These are phyloP conservation scores for Tripterygium wilfordii DNA, from an alignment of 177 flowering plant genomes.

Conservation along the genomic window DNA sequence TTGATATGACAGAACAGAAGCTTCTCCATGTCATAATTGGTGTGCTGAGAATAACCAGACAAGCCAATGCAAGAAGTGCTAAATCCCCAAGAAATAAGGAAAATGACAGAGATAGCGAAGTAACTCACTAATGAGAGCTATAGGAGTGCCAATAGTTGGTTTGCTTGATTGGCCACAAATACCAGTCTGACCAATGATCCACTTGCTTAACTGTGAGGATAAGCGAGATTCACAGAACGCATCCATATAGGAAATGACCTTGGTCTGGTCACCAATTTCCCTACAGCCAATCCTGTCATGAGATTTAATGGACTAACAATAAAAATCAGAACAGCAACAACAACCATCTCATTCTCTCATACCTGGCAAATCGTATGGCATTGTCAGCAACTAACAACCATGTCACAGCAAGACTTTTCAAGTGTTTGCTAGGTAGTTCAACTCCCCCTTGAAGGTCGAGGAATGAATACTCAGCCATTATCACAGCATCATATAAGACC, in stretches of 20 bases:
- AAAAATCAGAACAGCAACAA: neutral
- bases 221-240: conserved; percentile 19
- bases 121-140: conserved; percentile 31
- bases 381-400: conserved; percentile 23
- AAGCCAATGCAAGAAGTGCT: neutral
- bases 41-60: conserved; percentile 5
- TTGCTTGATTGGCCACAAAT: conserved; percentile 1
- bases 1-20: neutral
- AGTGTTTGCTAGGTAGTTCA: neutral
- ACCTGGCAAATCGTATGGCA: conserved; percentile 20
- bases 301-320: no score
- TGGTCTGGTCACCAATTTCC: conserved; percentile 15
- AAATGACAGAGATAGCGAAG: conserved; percentile 2
- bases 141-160: conserved; percentile 20
- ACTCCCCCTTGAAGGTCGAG: conserved; percentile 3
- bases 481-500: conserved; percentile 18
- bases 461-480: conserved; percentile 17
- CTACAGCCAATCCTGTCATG: no score
- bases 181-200: conserved; percentile 14
- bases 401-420: conserved; percentile 16
- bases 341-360: conserved; percentile 2
- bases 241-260: conserved; percentile 9
- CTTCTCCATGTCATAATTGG: conserved; percentile 3
- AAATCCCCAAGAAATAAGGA: neutral
- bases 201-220: conserved; percentile 11